Conservation (phyloP, 768 basidiomycete species). For the Asterophora lycoperdoides region DNA sequence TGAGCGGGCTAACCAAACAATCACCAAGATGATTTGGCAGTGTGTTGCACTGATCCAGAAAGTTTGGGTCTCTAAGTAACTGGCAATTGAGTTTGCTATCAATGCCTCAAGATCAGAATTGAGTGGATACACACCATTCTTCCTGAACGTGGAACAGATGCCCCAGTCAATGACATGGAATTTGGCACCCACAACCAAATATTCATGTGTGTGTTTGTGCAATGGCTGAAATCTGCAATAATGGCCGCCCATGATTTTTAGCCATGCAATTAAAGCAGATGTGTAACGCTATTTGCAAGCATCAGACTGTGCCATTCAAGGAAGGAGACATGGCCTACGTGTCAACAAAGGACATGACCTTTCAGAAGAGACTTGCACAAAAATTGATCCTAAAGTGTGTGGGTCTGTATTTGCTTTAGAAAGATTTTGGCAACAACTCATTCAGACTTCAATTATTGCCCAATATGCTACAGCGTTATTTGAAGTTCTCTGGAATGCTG, state of each 20-base stretch:
- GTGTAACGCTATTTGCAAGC: conserved; percentile 16
- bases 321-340: not conserved
- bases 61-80: no score
- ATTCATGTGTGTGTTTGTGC: conserved; percentile 22
- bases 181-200: conserved; percentile 1
- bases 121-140: no score
- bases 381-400: not conserved
- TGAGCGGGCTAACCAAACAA: no score
- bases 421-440: not conserved
- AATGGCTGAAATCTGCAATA: conserved; percentile 16
- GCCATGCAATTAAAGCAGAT: conserved; percentile 17
- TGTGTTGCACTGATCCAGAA: no score
- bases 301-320: conserved; percentile 1
- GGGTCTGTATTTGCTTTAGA: not conserved
- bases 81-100: no score
- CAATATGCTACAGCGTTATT: not conserved
- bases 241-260: conserved; percentile 28
- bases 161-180: conserved; percentile 20
- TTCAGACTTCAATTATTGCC: conserved; percentile 19
- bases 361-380: not conserved
- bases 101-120: conserved; percentile 27
- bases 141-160: conserved; percentile 14
- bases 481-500: conserved; percentile 1
- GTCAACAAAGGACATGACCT: no score
- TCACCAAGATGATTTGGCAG: conserved; percentile 24